Base-by-base conservation (phyloP, 2,329 filamentous ascomycete species). In the Plenodomus lindquistii region DNA sequence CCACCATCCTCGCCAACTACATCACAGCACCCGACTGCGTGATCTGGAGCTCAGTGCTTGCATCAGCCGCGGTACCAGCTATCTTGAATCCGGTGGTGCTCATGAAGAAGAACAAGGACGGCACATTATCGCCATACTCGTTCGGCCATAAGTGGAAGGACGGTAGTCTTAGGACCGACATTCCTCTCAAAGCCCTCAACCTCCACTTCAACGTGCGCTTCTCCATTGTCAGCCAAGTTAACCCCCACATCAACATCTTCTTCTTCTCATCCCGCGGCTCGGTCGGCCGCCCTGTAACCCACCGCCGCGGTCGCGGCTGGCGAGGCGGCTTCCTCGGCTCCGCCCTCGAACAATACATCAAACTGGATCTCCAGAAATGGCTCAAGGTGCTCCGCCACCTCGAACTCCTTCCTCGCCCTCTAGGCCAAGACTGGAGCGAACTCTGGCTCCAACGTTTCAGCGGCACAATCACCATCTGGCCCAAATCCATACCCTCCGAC, bases 111-210 rank as follows among this genome's bases (percentile, higher is more conserved):
- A 88, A 82, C 44, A 79, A 81, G 16, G 83, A 91, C 50, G 92
- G 91, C 1, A 85, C 79, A 2, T 79, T 99, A 3, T 84, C 85
- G 0, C 94, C 94, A 0, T 99, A 96, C 73, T 95, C 90, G 0
- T 99, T 99, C 67, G 94, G 94, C 0, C 92, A 97, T 78, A 97
- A 97, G 75, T 99, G 94, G 94, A 99, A 99, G 73, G 94, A 99
- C 70, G 94, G 94, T 44, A 94, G 88, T 60, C 76, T 99, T 45
- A 84, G 94, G 31, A 99, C 94, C 1, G 94, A 99, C 66, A 97
- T 99, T 21, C 94, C 94, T 0, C 84, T 99, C 65, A 94, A 93
- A 73, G 88, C 92, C 1, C 80, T 99, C 42, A 97, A 99, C 70
- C 80, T 96, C 1, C 91, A 97, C 68, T 99, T 99, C 79, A 97